phyloP scores from a whole-genome alignment of 2,329 filamentous ascomycete species.

The Phialocephala sp. region DNA sequence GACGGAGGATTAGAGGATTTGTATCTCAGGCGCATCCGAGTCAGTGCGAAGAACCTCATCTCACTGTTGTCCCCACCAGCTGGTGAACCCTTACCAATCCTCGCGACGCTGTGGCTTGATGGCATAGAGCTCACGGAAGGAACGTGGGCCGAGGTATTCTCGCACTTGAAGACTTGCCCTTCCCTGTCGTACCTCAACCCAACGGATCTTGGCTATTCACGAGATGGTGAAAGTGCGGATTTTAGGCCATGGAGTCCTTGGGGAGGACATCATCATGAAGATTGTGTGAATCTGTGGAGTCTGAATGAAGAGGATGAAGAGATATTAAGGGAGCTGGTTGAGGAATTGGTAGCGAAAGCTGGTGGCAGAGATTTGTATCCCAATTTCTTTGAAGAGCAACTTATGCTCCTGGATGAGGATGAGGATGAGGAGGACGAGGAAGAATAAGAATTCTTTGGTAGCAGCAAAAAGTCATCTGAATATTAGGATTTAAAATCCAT shows the following conservation, averaged over 20 bases:
- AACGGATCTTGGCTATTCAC: neutral
- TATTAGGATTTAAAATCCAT: no score
- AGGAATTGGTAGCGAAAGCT: neutral
- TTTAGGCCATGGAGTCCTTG: neutral
- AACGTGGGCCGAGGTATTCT: neutral
- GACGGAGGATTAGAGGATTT: neutral
- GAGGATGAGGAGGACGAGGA: neutral
- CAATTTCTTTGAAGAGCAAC: neutral
- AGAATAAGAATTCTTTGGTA: neutral
- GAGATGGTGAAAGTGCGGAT: neutral
- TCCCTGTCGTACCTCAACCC: neutral
- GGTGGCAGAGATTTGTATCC: neutral
- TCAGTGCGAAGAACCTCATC: neutral
- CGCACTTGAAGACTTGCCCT: neutral
- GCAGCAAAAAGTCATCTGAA: no score
- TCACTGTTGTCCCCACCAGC: neutral
- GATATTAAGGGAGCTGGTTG: neutral
- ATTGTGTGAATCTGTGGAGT: neutral
- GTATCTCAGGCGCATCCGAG: neutral
- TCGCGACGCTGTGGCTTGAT: neutral
- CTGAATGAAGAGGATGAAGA: neutral
- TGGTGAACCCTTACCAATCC: neutral
- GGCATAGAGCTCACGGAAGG: neutral
- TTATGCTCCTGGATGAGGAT: neutral
- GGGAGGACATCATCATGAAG: conserved; percentile 3